Evolutionary conservation across 1,284 basidiomycete species (phyloP).

Genomic region (Fomes fomentarius): DNA sequence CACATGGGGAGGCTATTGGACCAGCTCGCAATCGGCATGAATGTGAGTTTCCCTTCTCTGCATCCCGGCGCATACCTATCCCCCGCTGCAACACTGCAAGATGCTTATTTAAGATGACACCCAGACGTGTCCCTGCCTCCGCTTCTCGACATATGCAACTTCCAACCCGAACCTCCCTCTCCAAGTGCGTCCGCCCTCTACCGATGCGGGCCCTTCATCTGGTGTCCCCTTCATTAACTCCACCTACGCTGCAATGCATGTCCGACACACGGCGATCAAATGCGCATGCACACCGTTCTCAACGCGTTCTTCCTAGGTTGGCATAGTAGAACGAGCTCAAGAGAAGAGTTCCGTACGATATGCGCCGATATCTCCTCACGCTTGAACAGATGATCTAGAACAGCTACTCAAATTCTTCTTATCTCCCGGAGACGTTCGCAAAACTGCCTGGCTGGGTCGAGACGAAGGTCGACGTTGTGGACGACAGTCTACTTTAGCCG

Average conservation of each 20-base stretch:
- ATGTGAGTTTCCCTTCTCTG: too few relatives aligned
- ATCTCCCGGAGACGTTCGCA: conserved; percentile 71
- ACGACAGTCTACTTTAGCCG: conserved; percentile 25
- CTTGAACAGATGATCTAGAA: conserved; percentile 89
- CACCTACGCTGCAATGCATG: conserved; percentile 90
- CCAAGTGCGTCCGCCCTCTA: conserved; percentile 56
- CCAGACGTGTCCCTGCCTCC: conserved; percentile 74
- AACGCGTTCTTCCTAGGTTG: conserved; percentile 81
- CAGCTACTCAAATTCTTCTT: conserved; percentile 84
- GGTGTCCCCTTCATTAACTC: conserved; percentile 75
- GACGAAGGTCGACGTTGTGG: conserved; percentile 54
- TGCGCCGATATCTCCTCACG: conserved; percentile 74
- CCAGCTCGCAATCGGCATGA: too few relatives aligned
- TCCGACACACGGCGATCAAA: conserved; percentile 85
- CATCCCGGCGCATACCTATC: too few relatives aligned
- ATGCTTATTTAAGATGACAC: too few relatives aligned
- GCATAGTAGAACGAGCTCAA: conserved; percentile 59
- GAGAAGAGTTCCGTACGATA: conserved; percentile 66
- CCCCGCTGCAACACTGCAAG: too few relatives aligned
- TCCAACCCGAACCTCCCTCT: conserved; percentile 69
- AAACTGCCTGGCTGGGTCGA: conserved; percentile 73
- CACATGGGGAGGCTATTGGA: too few relatives aligned
- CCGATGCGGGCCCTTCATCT: conserved; percentile 32
- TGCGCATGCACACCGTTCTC: conserved; percentile 84
- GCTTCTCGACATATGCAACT: conserved; percentile 62